Percentiles rank a stretch among this genome's conserved stretches.
These are phyloP conservation scores for Ochromonas danica DNA, from an alignment of 108 stramenopile species.

Conservation along the genomic window DNA sequence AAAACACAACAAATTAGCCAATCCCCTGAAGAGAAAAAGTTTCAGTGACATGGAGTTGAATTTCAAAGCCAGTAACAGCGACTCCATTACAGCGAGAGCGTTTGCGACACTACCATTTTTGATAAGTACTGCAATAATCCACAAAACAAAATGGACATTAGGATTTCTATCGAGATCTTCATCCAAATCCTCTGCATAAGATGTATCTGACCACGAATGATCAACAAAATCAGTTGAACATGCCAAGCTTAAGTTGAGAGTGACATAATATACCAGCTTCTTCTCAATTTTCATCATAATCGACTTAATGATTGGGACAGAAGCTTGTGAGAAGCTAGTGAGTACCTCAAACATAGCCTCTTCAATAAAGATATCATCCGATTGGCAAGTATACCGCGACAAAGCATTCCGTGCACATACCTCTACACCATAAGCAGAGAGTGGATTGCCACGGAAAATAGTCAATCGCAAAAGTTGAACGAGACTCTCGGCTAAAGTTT, in stretches of 20 bases:
- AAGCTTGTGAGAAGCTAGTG: neutral
- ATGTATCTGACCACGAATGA: slow-evolving; percentile 30
- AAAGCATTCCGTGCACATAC: neutral
- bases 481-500: neutral
- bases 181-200: neutral
- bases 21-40: neutral
- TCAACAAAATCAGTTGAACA: slow-evolving; percentile 2
- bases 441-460: neutral
- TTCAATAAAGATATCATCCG: neutral
- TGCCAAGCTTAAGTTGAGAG: neutral
- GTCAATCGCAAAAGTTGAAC: neutral
- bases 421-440: neutral
- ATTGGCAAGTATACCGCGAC: neutral
- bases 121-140: neutral
- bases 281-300: neutral
- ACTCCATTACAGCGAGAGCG: neutral
- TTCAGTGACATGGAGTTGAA: slow-evolving; percentile 14
- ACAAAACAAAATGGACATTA: slow-evolving; percentile 22
- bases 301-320: neutral
- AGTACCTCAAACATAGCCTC: neutral
- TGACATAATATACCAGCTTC: no score
- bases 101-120: neutral
- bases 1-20: neutral
- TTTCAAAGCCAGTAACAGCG: neutral
- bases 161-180: neutral